Evolutionary conservation across 1,284 basidiomycete genomes (phyloP).

Genomic region (Boletus calvinii): DNA sequence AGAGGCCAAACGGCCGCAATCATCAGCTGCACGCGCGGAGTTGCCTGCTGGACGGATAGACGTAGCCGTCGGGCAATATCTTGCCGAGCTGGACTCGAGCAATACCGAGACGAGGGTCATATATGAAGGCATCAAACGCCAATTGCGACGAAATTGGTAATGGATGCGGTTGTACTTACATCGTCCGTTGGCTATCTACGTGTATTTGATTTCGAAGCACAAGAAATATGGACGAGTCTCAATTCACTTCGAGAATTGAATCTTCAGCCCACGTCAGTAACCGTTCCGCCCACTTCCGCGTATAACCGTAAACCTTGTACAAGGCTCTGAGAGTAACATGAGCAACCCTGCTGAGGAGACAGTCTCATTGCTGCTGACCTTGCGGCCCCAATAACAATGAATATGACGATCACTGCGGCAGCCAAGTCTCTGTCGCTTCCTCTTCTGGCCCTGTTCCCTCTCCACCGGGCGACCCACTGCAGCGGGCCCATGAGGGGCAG

Average conservation of each 20-base stretch:
- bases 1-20: constrained; percentile 66
- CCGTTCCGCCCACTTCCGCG: constrained; percentile 56
- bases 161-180: constrained; percentile 1
- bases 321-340: constrained; percentile 51
- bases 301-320: constrained; percentile 65
- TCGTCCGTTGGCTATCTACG: constrained; percentile 18
- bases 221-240: constrained; percentile 16
- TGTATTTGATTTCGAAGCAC: constrained; percentile 12
- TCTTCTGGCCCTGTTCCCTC: constrained; percentile 51
- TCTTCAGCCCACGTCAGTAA: constrained; percentile 72
- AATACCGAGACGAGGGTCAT: constrained; percentile 56
- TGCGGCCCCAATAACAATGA: constrained; percentile 61
- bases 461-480: constrained; percentile 63
- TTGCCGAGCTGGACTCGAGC: constrained; percentile 61
- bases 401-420: constrained; percentile 58
- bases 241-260: constrained; percentile 73
- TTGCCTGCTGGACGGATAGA: constrained; percentile 77
- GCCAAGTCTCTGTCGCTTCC: constrained; percentile 60
- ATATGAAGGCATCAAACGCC: constrained; percentile 68
- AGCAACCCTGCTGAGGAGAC: constrained; percentile 2
- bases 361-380: constrained; percentile 47
- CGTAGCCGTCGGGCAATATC: constrained; percentile 65
- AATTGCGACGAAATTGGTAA: constrained; percentile 66
- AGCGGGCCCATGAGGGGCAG: constrained; percentile 60
- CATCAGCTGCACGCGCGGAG: constrained; percentile 52